Base-by-base conservation (phyloP, 768 basidiomycete genomes). In the Leccinellum rugosiceps region DNA sequence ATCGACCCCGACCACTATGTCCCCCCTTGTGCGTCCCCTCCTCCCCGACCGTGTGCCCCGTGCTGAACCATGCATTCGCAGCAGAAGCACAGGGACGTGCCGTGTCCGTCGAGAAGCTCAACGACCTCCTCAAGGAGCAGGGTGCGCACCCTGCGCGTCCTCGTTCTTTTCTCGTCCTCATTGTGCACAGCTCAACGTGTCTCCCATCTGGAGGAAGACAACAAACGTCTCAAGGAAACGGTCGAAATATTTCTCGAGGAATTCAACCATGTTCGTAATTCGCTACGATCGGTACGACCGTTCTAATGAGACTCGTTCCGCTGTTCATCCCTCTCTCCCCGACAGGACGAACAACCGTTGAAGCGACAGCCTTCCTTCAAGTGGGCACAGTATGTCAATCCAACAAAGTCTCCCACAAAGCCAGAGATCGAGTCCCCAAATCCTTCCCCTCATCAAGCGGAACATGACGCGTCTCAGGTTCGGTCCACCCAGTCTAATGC, bases 1-100 rank as follows among this genome's bases (percentile, higher is more conserved):
- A 85, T 95, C 63, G 91, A 92, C 57, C 76, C 87, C 38, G 88
- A 90, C 60, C 82, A 92, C 65, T 97, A 93, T 70, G 82, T 94
- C 14, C 94, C 94, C 9, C 92, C 92, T 56, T 94, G 94, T 93
- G 67, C 66, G 91, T 76, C 48, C 23, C 48, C 31, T 44, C 43
- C 52, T 45, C 52, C 28, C 23, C 21, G n/a, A 4, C 51, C 11
- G 1, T 26, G 48, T 54, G 34, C 38, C 46, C 44, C 38, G 13
- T 23, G n/a, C 30, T 50, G 31, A 59, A 8, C 9, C 30, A 31
- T 50, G 7, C 57, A 30, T 50, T 41, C 2, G 23, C 61, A 88
- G 87, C 86, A 32, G 85, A 87, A 68, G 77, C 74, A 7, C 80
- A 80, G 38, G 87, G 84, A 58, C 78, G 78, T 35, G 75, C 74